phyloP scores from a whole-genome alignment of 805 yeast genomes.

The Candida tibetensis region DNA sequence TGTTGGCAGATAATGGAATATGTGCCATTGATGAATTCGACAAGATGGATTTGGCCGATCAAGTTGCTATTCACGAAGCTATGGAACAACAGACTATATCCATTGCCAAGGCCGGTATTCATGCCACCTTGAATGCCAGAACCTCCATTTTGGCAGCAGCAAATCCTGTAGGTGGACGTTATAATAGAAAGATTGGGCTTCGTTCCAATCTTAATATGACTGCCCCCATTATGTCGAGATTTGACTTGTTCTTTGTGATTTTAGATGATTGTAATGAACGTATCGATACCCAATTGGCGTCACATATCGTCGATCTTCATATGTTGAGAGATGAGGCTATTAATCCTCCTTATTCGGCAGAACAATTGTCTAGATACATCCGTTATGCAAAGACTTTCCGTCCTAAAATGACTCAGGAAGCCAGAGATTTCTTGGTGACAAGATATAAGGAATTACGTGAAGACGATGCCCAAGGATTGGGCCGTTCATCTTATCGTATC shows the following conservation, averaged over 20 bases:
- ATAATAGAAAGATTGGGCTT: conserved; percentile 80
- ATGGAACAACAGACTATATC: conserved; percentile 99
- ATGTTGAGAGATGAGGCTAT: conserved; percentile 89
- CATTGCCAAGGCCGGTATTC: conserved; percentile 98
- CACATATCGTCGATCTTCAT: conserved; percentile 89
- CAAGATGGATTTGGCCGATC: conserved; percentile 93
- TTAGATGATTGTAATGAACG: conserved; percentile 92
- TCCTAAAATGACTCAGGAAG: conserved; percentile 80
- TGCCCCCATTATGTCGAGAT: conserved; percentile 98
- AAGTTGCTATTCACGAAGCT: conserved; percentile 98
- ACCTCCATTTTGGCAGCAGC: conserved; percentile 98
- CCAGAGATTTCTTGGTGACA: conserved; percentile 71
- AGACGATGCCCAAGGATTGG: conserved; percentile 87
- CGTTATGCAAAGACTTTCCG: conserved; percentile 90
- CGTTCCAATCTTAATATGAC: conserved; percentile 90
- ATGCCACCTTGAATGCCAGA: conserved; percentile 94
- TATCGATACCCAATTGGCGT: conserved; percentile 84
- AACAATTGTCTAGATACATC: conserved; percentile 83
- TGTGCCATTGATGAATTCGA: conserved; percentile 99
- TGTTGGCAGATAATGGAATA: conserved; percentile 97
- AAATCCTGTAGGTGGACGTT: conserved; percentile 95
- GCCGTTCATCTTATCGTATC: conserved; percentile 84
- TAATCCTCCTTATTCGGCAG: conserved; percentile 83
- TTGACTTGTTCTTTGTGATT: conserved; percentile 91
- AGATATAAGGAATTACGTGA: conserved; percentile 82